Percentiles rank a stretch among this genome's conserved stretches.
Conservation (phyloP, 768 basidiomycete genomes). For the Kondoa malvinella region DNA sequence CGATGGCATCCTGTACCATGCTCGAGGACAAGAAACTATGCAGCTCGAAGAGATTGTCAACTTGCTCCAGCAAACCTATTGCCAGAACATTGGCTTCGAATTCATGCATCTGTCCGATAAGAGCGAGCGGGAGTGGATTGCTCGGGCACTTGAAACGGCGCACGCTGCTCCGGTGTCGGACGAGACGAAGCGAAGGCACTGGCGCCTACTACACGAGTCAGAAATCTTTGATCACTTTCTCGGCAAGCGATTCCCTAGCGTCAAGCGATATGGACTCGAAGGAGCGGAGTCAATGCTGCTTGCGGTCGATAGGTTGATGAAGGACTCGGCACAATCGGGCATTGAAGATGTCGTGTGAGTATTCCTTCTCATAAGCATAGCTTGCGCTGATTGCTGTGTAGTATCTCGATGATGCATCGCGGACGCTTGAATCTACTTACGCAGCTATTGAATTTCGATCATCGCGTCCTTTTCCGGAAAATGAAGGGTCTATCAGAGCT, state of each 20-base stretch:
- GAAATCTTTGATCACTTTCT: constrained; percentile 73
- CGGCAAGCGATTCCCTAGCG: constrained; percentile 60
- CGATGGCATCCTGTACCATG: constrained; percentile 19
- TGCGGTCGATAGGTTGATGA: constrained; percentile 61
- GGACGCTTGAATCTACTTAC: constrained; percentile 73
- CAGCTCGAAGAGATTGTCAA: constrained; percentile 48
- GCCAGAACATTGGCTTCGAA: constrained; percentile 66
- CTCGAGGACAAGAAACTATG: constrained; percentile 30
- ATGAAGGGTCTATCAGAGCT: constrained; percentile 42
- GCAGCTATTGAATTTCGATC: constrained; percentile 51
- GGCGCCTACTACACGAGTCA: constrained; percentile 45
- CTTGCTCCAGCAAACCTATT: constrained; percentile 58
- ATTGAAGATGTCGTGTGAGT: constrained; percentile 19
- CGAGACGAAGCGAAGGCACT: neutral
- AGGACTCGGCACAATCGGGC: constrained; percentile 45
- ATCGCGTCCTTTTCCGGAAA: constrained; percentile 64
- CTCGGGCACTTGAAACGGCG: constrained; percentile 51
- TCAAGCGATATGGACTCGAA: constrained; percentile 49
- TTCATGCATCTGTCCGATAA: constrained; percentile 54
- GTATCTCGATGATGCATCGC: constrained; percentile 38
- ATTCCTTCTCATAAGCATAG: neutral
- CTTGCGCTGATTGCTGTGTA: constrained; percentile 37
- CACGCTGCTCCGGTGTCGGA: constrained; percentile 20
- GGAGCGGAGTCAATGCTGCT: constrained; percentile 89
- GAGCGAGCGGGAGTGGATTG: constrained; percentile 76